Evolutionary conservation across 2,329 filamentous ascomycete genomes (phyloP).

Genomic region (Coniochaeta ligniaria): DNA sequence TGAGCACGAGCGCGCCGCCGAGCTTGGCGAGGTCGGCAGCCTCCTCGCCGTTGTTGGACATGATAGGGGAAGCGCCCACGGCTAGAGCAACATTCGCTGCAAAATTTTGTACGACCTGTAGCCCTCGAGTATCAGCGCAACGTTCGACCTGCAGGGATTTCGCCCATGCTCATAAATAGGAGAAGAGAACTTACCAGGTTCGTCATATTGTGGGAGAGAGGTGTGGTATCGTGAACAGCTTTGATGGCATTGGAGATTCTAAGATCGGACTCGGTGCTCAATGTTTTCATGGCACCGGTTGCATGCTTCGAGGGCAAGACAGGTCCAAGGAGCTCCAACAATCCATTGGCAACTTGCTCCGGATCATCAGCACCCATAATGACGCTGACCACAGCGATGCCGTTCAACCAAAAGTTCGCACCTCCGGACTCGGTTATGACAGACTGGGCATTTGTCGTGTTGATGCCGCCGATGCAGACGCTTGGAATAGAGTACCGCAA

Average conservation of each 20-base stretch:
- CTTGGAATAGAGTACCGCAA: slow-evolving; percentile 44
- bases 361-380: slow-evolving; percentile 70
- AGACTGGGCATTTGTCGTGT: slow-evolving; percentile 64
- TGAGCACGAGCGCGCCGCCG: slow-evolving; percentile 75
- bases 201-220: slow-evolving; percentile 93
- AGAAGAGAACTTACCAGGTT: slow-evolving; percentile 61
- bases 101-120: slow-evolving; percentile 78
- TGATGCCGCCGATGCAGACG: slow-evolving; percentile 88
- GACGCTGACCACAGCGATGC: slow-evolving; percentile 83
- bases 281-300: slow-evolving; percentile 5
- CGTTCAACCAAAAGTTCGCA: slow-evolving; percentile 57
- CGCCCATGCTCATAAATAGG: neutral
- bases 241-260: slow-evolving; percentile 41
- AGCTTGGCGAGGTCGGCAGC: slow-evolving; percentile 72
- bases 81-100: slow-evolving; percentile 84
- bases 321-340: slow-evolving; percentile 52
- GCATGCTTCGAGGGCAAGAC: slow-evolving; percentile 30
- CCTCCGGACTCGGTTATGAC: slow-evolving; percentile 63
- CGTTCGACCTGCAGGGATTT: neutral
- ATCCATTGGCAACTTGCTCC: slow-evolving; percentile 49
- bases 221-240: slow-evolving; percentile 54
- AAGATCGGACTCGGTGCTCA: slow-evolving; percentile 15
- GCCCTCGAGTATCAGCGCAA: neutral
- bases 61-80: slow-evolving; percentile 84
- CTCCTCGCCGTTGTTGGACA: slow-evolving; percentile 83